phyloP scores from a whole-genome alignment of 2,329 filamentous ascomycete genomes.

The Alternaria angustiovoidea region DNA sequence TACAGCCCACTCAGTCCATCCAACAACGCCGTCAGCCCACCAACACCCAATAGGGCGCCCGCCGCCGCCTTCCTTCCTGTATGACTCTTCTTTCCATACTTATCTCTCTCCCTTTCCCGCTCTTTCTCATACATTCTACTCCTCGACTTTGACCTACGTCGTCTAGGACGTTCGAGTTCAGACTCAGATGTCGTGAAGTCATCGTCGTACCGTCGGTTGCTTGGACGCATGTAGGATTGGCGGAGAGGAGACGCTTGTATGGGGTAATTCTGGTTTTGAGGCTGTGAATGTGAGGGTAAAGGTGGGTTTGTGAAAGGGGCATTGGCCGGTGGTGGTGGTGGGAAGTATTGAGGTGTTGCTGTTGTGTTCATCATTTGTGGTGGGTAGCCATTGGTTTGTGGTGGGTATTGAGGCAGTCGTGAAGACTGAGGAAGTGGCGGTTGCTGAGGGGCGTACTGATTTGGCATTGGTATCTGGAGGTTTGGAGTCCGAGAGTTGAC shows the following conservation, averaged over 20 bases:
- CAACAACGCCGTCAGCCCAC: conserved; percentile 49
- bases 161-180: conserved; percentile 25
- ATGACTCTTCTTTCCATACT: conserved; percentile 28
- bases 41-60: conserved; percentile 47
- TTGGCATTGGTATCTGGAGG: conserved; percentile 25
- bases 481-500: conserved; percentile 23
- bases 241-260: conserved; percentile 29
- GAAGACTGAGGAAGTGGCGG: conserved; percentile 14
- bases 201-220: conserved; percentile 23
- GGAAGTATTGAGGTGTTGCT: conserved; percentile 1
- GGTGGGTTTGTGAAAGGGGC: neutral
- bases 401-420: conserved; percentile 17
- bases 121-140: conserved; percentile 15
- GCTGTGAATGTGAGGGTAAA: conserved; percentile 11
- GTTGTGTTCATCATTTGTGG: conserved; percentile 2
- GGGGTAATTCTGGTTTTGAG: conserved; percentile 6
- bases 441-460: conserved; percentile 7
- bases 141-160: conserved; percentile 26
- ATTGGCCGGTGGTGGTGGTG: neutral
- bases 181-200: conserved; percentile 37
- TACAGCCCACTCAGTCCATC: conserved; percentile 44
- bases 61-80: conserved; percentile 40
- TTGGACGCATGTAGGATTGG: conserved; percentile 17
- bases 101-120: conserved; percentile 10
- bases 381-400: conserved; percentile 11